A percentile compares a stretch with the other conserved stretches of the same genome.
Evolutionary conservation across 2,329 filamentous ascomycete species (phyloP).

Genomic region (Nemania sp.): DNA sequence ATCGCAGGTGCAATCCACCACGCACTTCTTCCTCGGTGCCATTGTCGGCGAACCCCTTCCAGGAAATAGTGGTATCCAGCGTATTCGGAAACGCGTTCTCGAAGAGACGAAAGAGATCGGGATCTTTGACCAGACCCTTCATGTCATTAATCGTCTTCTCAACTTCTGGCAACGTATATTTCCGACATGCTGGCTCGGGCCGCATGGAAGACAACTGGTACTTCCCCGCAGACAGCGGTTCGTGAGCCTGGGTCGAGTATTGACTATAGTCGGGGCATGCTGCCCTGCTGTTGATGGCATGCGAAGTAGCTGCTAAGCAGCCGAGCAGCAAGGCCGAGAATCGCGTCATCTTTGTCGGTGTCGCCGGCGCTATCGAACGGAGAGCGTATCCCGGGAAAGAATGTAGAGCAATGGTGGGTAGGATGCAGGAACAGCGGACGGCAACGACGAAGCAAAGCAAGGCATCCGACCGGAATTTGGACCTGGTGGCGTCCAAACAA

Average conservation of each 20-base stretch:
- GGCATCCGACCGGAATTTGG: not conserved
- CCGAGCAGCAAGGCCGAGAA: conserved; percentile 20
- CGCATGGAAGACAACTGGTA: conserved; percentile 80
- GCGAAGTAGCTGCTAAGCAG: conserved; percentile 20
- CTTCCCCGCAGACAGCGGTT: conserved; percentile 76
- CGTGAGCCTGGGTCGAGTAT: conserved; percentile 64
- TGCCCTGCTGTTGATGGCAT: conserved; percentile 21
- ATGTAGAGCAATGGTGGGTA: not conserved
- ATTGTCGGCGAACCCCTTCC: conserved; percentile 64
- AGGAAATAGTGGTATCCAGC: conserved; percentile 72
- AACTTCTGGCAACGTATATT: conserved; percentile 76
- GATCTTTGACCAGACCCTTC: conserved; percentile 71
- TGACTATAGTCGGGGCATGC: conserved; percentile 67
- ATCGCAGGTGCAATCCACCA: conserved; percentile 48
- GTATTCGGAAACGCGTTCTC: conserved; percentile 76
- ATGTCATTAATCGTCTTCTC: conserved; percentile 76
- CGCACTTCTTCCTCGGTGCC: conserved; percentile 66
- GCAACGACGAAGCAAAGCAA: not conserved
- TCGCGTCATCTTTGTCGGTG: conserved; percentile 14
- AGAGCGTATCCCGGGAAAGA: not conserved
- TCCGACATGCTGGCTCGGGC: conserved; percentile 75
- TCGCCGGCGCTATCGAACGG: not conserved
- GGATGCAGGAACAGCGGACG: not conserved
- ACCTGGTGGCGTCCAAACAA: no score
- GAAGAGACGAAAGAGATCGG: conserved; percentile 73